A percentile compares a stretch with the other conserved stretches of the same genome.
Evolutionary conservation across 805 yeast species (phyloP).

Genomic region (Kazachstania kunashirensis): DNA sequence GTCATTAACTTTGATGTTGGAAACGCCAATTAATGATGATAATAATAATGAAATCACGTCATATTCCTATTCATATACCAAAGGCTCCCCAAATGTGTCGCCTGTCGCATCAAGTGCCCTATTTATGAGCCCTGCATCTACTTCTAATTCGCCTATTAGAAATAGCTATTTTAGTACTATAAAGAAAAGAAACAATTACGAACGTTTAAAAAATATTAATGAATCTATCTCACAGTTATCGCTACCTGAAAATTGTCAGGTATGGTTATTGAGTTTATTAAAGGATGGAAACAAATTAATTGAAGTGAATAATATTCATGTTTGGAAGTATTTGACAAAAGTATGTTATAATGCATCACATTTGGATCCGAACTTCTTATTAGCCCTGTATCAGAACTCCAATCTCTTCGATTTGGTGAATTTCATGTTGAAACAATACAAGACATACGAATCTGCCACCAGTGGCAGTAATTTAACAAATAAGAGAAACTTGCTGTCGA

Average conservation of each 20-base stretch:
- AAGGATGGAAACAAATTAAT: slow-evolving; percentile 7
- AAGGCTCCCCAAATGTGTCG: slow-evolving; percentile 5
- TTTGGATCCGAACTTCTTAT: slow-evolving; percentile 11
- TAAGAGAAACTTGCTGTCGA: not conserved
- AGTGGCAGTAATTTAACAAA: not conserved
- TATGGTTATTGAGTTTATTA: slow-evolving; percentile 15
- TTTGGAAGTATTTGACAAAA: slow-evolving; percentile 26
- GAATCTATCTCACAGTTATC: slow-evolving; percentile 5
- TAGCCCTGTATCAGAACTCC: slow-evolving; percentile 9
- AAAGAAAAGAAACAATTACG: not conserved
- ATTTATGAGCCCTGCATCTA: slow-evolving; percentile 5
- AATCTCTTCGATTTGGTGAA: slow-evolving; percentile 10
- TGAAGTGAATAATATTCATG: slow-evolving; percentile 12
- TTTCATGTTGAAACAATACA: slow-evolving; percentile 5
- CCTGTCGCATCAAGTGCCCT: slow-evolving; percentile 4
- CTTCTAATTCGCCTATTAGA: slow-evolving; percentile 2
- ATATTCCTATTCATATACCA: not conserved
- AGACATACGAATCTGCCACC: not conserved
- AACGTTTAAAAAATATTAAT: not conserved
- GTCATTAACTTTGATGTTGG: slow-evolving; percentile 16
- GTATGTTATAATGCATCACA: slow-evolving; percentile 20
- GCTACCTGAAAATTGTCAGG: slow-evolving; percentile 8
- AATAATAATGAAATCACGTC: slow-evolving; percentile 1
- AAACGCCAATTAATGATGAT: slow-evolving; percentile 5
- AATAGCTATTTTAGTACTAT: not conserved